Conservation (phyloP, 129 eudicot genomes). For the Flaveria bidentis region DNA sequence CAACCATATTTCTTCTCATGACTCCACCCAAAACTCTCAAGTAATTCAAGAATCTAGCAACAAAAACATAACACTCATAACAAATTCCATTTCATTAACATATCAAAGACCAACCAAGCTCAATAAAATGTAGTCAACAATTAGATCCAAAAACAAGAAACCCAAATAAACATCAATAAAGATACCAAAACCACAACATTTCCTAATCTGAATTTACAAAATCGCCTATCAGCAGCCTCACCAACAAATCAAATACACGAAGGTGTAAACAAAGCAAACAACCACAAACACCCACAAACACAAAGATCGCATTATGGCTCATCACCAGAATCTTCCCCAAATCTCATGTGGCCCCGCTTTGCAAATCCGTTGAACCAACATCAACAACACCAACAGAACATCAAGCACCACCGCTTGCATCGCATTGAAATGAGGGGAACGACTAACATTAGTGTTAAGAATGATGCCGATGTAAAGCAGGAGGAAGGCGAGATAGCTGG, state of each 20-base stretch:
- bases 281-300: constrained; percentile 48
- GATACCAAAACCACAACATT: constrained; percentile 22
- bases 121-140: background rate
- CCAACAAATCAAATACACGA: constrained; percentile 65
- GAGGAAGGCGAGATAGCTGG: constrained; percentile 67
- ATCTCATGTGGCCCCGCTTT: constrained; percentile 66
- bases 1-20: background rate
- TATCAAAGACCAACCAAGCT: background rate
- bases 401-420: constrained; percentile 93
- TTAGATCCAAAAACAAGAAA: constrained; percentile 6
- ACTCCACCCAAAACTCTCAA: background rate
- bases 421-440: constrained; percentile 78
- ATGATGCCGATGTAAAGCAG: constrained; percentile 68
- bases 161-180: constrained; percentile 9
- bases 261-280: constrained; percentile 60
- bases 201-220: constrained; percentile 32
- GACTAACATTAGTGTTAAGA: constrained; percentile 41
- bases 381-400: constrained; percentile 60
- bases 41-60: background rate
- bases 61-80: background rate
- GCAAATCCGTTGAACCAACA: constrained; percentile 57
- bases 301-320: constrained; percentile 56
- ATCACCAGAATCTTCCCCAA: constrained; percentile 56
- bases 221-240: constrained; percentile 89
- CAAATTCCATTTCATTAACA: background rate